Evolutionary conservation across 805 yeast genomes (phyloP), one percentile per base, ranked within the genome.

Genomic region (Blastobotrys chiropterorum): DNA sequence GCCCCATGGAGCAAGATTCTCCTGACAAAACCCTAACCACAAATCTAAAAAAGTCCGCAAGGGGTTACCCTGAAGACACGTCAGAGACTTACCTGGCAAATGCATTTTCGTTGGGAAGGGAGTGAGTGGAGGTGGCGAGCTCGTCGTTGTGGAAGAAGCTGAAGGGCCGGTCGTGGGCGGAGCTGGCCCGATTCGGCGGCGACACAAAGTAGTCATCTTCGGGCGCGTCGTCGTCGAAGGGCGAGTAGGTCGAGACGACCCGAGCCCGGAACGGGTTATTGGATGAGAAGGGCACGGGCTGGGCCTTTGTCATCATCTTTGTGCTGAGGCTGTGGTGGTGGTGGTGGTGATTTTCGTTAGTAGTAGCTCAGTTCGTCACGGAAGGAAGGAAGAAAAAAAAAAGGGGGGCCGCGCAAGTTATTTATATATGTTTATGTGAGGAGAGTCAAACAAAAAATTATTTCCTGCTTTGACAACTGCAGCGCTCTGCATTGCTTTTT

Each of bases 231-330:
- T 52, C 63, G 26, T 62, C 66, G 44, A 58, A 51, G 11, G 67
- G 67, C 21, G 66, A 61, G 48, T 39, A 42, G 45, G 59, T 52
- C 7, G 55, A 56, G 22, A 50, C 48, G 38, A 57, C 46, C 38
- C 59, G 46, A 39, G 52, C 38, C 7, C 62, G 55, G 51, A 59
- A 59, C 21, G 62, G 62, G 46, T 59, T 59, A 47, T 59, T 59
- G 41, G 62, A 59, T 40, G 59, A 54, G 34, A 59, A 44, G 11
- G 57, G 48, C 5, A 51, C 51, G 20, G 44, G 45, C 16, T 21
- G 45, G 8, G 45, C 31, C 34, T 14, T 22, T 26, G 47, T 8
- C 38, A 30, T 30, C 46, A 43, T 43, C 20, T 16, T 30, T 30
- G 38, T 30, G 13, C 13, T 13, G 13, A 30, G 38, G 13, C 11